Evolutionary conservation across 257 asterid species (phyloP), one percentile per base, ranked within the genome.

Genomic region (Salvia miltiorrhiza): DNA sequence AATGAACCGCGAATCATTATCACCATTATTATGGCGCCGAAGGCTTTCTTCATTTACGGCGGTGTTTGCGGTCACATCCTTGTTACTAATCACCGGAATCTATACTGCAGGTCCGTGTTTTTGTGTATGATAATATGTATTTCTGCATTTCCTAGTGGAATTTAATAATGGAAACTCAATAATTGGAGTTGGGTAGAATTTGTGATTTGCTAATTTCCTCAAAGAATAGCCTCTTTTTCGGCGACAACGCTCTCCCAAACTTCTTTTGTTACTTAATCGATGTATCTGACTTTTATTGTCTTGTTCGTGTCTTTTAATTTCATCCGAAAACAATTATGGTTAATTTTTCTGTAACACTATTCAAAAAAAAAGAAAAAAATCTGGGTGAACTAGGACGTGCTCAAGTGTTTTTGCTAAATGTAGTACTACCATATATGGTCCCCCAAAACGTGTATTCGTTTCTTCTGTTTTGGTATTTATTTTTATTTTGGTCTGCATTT

Each of bases 11-110:
- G 77, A 67, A 26, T 71, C 75, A 24, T 32, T 69, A 57, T 57
- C 76, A 52, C 63, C 72, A 54, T 37, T 9, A 37, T 19, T 64
- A 8, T 8, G 67, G 76, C 52, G 79, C 67, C 74, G 76, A 41
- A 61, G 65, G 50, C 16, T 55, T 3, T 71, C 69, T 21, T 9
- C 65, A 47, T 37, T 66, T 20, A 67, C 83, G 72, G 80, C 68
- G 47, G 26, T 41, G 26, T 23, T 74, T 10, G 62, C 70, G 53
- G 9, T 58, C 47, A 23, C 65, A 23, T 55, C 74, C 14, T 43
- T 69, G 48, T 35, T 80, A 39, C 70, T 83, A 24, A 23, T 83
- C 59, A 57, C 72, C 52, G 81, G 70, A 63, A 21, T 70, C 68
- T 79, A 65, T 37, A 49, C 43, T 37, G 1, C 78, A 69, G 88